Percentiles rank a stretch among this genome's conserved stretches.
phyloP scores from a whole-genome alignment of 2,329 filamentous ascomycete species.

The Colletotrichum sp. region DNA sequence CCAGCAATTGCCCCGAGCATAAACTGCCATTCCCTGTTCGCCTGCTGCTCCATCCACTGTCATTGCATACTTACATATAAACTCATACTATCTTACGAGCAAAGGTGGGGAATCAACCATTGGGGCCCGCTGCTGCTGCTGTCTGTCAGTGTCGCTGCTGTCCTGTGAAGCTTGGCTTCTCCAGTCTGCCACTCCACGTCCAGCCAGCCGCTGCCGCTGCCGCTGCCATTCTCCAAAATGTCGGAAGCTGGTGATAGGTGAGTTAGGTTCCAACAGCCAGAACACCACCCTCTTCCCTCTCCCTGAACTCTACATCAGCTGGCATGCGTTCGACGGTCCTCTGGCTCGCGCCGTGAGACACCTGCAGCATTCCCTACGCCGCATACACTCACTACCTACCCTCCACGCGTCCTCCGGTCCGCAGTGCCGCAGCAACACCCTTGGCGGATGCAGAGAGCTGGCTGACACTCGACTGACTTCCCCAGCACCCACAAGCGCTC shows the following conservation, averaged over 20 bases:
- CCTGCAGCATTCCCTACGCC: background rate
- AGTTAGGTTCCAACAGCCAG: slow-evolving; percentile 14
- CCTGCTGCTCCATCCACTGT: slow-evolving; percentile 4
- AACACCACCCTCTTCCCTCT: background rate
- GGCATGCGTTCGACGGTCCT: background rate
- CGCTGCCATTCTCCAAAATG: slow-evolving; percentile 29
- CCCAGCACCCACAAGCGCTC: slow-evolving; percentile 55
- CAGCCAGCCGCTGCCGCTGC: background rate
- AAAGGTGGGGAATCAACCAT: slow-evolving; percentile 7
- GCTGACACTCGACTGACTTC: slow-evolving; percentile 17
- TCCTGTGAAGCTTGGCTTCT: slow-evolving; percentile 4
- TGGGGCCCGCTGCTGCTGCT: slow-evolving; percentile 6
- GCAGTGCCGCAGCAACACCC: background rate
- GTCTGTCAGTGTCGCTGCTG: background rate
- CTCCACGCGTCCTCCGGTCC: background rate
- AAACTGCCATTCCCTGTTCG: slow-evolving; percentile 9
- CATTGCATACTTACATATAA: slow-evolving; percentile 9
- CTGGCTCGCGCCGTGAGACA: background rate
- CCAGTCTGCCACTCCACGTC: background rate
- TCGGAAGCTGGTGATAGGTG: slow-evolving; percentile 42
- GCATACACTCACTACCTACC: background rate
- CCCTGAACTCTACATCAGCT: background rate
- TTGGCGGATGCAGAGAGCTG: background rate
- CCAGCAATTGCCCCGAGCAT: slow-evolving; percentile 7
- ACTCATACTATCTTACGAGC: slow-evolving; percentile 19